Base-by-base conservation (phyloP, 495 filamentous ascomycete genomes). In the Aspergillus sclerotiicarbonarius region DNA sequence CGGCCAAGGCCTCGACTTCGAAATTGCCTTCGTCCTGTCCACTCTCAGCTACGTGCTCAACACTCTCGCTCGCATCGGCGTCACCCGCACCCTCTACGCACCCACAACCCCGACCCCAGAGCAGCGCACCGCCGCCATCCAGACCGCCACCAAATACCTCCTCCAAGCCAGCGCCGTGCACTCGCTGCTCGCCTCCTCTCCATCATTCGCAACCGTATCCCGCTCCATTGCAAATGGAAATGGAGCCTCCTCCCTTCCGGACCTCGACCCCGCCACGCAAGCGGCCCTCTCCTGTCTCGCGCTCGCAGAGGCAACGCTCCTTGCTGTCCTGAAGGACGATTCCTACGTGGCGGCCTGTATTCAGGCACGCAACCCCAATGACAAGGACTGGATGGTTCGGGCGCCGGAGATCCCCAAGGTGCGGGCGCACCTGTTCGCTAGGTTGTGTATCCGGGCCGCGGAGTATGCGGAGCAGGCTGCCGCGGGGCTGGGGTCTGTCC, bases 361-460 rank as follows among this genome's bases (percentile, higher is more conserved):
- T 10, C 88, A 91, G 55, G 82, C 84, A 47, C 80, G 90, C 32
- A 92, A 94, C 63, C 81, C 85, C 29, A 84, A 88, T 59, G 89
- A 91, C 69, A 88, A 81, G 33, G 91, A 95, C 62, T 96, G 92
- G 92, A 96, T 96, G 91, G 89, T 92, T 62, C 87, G 87, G 64
- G 81, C 88, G 0, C 90, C 91, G 12, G 85, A 90, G 51, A 89
- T 96, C 25, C 90, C 90, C 21, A 92, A 91, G 64, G 91, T 97
- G 18, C 83, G 92, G 19, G 93, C 91, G 0, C 84, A 92, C 64
- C 76, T 98, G 5, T 96, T 94, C 61, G 90, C 90, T 2, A 76
- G 93, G 7, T 74, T 98, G 13, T 98, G 92, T 69, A 78, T 98
- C n/a, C 89, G 76, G 6, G 76, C 77, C 3, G 80, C 80, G 0